Evolutionary conservation across 208 protist species (phyloP).

Genomic region (Trypanosoma boissoni): DNA sequence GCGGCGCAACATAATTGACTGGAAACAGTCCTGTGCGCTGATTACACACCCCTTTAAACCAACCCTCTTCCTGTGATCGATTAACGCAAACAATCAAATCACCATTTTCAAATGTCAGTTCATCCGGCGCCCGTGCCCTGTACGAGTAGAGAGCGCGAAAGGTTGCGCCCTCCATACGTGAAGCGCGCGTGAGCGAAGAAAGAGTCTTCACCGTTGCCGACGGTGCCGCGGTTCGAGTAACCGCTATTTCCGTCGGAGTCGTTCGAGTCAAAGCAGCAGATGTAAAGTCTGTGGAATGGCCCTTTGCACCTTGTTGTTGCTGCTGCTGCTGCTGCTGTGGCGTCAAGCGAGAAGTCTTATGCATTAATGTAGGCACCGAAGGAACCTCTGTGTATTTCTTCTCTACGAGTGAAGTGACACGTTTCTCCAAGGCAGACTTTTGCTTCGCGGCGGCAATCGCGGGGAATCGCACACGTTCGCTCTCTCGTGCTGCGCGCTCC

Average conservation of each 20-base stretch:
- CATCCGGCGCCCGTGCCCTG: slow-evolving; percentile 74
- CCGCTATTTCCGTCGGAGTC: background rate
- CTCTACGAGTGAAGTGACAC: slow-evolving; percentile 50
- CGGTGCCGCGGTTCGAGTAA: slow-evolving; percentile 8
- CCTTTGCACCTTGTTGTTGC: background rate
- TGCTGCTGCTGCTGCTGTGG: background rate
- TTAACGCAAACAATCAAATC: slow-evolving; percentile 78
- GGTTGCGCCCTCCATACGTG: slow-evolving; percentile 63
- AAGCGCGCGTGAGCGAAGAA: background rate
- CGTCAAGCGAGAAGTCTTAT: background rate
- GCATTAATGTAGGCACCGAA: background rate
- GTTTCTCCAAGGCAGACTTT: slow-evolving; percentile 43
- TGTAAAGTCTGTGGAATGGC: background rate
- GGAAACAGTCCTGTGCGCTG: slow-evolving; percentile 88
- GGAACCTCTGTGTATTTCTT: slow-evolving; percentile 5
- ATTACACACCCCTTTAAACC: slow-evolving; percentile 86
- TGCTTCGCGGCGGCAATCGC: slow-evolving; percentile 11
- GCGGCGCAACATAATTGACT: slow-evolving; percentile 77
- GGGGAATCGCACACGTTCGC: slow-evolving; percentile 1
- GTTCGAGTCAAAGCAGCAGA: background rate
- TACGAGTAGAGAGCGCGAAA: slow-evolving; percentile 77
- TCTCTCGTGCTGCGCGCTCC: slow-evolving; percentile 1
- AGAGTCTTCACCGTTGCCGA: slow-evolving; percentile 4
- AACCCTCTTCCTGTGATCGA: slow-evolving; percentile 81
- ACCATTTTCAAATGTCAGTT: slow-evolving; percentile 78